Percentiles rank a stretch among this genome's conserved stretches.
phyloP scores from a whole-genome alignment of 495 filamentous ascomycete species.

The Penicillium lagena region DNA sequence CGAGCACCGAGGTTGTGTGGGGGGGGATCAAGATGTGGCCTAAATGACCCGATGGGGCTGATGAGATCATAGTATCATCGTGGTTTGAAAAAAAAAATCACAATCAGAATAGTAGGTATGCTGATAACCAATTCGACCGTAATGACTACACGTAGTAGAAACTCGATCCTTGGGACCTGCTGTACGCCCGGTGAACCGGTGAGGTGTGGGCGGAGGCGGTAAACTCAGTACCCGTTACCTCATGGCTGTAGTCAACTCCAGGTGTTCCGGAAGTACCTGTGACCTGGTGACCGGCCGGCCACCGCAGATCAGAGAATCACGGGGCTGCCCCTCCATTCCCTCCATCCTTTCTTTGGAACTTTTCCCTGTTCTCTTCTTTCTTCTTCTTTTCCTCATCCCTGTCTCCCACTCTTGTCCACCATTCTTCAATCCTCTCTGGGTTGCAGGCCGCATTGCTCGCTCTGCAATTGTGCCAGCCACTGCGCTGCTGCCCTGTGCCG shows the following conservation, averaged over 20 bases:
- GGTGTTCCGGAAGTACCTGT: conserved; percentile 7
- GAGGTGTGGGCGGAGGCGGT: conserved; percentile 5
- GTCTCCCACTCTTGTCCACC: background rate
- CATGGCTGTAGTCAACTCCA: conserved; percentile 14
- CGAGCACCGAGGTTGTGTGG: too few relatives aligned
- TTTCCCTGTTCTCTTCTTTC: conserved; percentile 6
- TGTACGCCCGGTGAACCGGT: conserved; percentile 15
- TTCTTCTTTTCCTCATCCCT: conserved; percentile 3
- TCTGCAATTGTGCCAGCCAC: conserved; percentile 2
- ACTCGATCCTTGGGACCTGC: conserved; percentile 1
- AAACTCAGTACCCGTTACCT: conserved; percentile 17
- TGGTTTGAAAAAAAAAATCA: background rate
- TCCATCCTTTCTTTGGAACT: conserved; percentile 12
- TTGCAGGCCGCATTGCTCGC: background rate
- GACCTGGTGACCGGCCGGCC: conserved; percentile 7
- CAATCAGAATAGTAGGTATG: background rate
- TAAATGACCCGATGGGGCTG: background rate
- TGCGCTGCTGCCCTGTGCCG: conserved; percentile 12
- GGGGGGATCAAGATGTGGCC: too few relatives aligned
- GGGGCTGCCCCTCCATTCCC: conserved; percentile 3
- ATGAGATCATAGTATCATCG: conserved; percentile 14
- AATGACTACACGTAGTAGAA: background rate
- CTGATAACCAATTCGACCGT: background rate
- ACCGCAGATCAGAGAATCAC: background rate
- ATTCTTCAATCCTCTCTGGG: background rate